Evolutionary conservation across 129 eudicot genomes (phyloP).

Genomic region (Erigeron canadensis): DNA sequence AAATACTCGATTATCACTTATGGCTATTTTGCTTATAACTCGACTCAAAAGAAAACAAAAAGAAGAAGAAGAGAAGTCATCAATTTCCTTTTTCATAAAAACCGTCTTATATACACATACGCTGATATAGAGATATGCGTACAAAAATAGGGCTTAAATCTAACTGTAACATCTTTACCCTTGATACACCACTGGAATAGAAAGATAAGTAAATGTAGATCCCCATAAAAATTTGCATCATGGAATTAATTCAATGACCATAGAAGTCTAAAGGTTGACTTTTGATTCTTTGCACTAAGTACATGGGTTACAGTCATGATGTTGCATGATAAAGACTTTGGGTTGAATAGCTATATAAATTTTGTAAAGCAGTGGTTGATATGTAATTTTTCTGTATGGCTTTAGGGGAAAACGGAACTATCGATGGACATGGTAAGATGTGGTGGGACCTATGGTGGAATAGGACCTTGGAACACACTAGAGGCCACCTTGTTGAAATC

Average conservation of each 20-base stretch:
- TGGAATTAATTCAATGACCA: not conserved
- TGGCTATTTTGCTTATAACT: too few relatives aligned
- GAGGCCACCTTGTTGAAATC: slow-evolving; percentile 94
- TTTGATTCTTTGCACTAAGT: slow-evolving; percentile 12
- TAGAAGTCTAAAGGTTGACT: slow-evolving; percentile 20
- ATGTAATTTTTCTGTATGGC: slow-evolving; percentile 16
- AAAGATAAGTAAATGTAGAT: slow-evolving; percentile 4
- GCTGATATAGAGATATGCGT: too few relatives aligned
- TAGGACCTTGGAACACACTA: slow-evolving; percentile 86
- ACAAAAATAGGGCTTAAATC: too few relatives aligned
- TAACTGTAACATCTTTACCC: not conserved
- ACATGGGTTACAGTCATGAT: slow-evolving; percentile 30
- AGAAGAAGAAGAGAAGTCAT: too few relatives aligned
- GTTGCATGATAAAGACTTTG: slow-evolving; percentile 21
- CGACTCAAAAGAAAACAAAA: too few relatives aligned
- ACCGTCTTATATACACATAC: too few relatives aligned
- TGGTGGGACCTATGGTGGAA: slow-evolving; percentile 99
- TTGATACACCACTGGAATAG: not conserved
- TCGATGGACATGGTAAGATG: slow-evolving; percentile 96
- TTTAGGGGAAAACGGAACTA: slow-evolving; percentile 83
- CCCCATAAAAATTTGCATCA: slow-evolving; percentile 11
- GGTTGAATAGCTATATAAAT: not conserved
- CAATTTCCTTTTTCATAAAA: too few relatives aligned
- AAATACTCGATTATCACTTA: too few relatives aligned
- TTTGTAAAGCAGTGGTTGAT: not conserved